Base-by-base conservation (phyloP, 495 filamentous ascomycete species). In the Penicillium longicatenatum region DNA sequence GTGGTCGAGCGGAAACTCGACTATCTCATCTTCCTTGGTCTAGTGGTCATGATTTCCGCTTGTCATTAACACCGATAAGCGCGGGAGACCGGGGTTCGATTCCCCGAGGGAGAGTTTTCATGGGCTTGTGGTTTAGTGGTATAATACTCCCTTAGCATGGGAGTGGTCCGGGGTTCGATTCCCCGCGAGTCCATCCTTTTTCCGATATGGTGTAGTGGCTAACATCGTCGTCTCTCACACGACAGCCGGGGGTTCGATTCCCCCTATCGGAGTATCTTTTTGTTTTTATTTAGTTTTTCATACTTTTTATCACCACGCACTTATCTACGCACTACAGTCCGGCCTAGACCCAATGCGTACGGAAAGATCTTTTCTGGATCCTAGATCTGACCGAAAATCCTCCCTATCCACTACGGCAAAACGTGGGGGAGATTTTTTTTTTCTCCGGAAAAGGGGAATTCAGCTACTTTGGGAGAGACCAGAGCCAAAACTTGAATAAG, bases 81-180 rank as follows among this genome's bases (percentile, higher is more conserved):
- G 77, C 76, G 75, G 74, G 75, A 79, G 75, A 78, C 76, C 77
- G 72, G 75, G 74, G 76, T 80, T 79, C 77, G 76, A 80, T 80
- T 80, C 77, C 76, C 77, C 72, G 76, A 70, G 63, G 66, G 69
- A 73, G 70, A 73, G 70, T 70, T 66, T 63, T 59, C 63, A 20
- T 62, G 70, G 70, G 70, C 69, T 70, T 73, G 71, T 75, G 72
- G 72, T 75, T 72, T 75, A 75, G 72, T 75, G 72, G 72, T 73
- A 75, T 75, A 73, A 74, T 69, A 67, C 68, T 62, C 67, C 63
- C 68, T 77, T 77, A 73, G 74, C 70, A 73, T 78, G 75, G 75
- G 76, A 73, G 77, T 77, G 76, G 78, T 81, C 79, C 76, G 73
- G 79, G 79, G 75, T 81, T 82, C 79, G 75, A 81, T 80, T 81